Percentiles rank a stretch among this genome's conserved stretches.
Evolutionary conservation across 2,329 filamentous ascomycete species (phyloP).

Genomic region (Colletotrichum sp.): DNA sequence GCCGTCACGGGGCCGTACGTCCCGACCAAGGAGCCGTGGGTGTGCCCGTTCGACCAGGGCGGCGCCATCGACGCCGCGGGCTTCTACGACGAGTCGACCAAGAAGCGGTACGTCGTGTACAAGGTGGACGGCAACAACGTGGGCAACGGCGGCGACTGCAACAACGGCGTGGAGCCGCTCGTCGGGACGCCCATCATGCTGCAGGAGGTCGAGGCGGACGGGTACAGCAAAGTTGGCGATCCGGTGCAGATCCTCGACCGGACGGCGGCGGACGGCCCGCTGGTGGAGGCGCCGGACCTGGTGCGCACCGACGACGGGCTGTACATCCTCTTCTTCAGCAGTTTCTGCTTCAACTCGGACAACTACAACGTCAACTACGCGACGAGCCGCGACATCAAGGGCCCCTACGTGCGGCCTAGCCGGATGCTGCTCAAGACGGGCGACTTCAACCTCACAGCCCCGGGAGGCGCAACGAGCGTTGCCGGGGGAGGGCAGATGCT

Average conservation of each 20-base stretch:
- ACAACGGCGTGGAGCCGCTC: constrained; percentile 46
- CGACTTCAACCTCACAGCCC: constrained; percentile 41
- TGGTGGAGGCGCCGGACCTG: constrained; percentile 67
- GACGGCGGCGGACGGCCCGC: constrained; percentile 50
- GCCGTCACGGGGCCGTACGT: constrained; percentile 57
- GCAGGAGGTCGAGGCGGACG: constrained; percentile 56
- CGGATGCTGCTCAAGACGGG: constrained; percentile 39
- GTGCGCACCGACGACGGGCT: constrained; percentile 48
- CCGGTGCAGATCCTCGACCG: constrained; percentile 53
- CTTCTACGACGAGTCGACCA: constrained; percentile 58
- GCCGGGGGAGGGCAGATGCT: constrained; percentile 31
- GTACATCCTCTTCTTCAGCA: constrained; percentile 68
- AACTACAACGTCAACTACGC: constrained; percentile 67
- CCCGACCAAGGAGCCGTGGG: constrained; percentile 51
- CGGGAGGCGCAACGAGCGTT: constrained; percentile 44
- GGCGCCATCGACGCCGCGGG: constrained; percentile 69
- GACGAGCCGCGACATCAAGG: constrained; percentile 42
- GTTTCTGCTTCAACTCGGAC: constrained; percentile 60
- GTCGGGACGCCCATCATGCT: constrained; percentile 61
- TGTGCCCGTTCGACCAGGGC: constrained; percentile 57
- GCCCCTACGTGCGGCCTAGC: constrained; percentile 40
- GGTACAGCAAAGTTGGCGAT: constrained; percentile 56
- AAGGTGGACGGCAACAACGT: constrained; percentile 70
- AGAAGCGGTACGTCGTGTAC: constrained; percentile 64
- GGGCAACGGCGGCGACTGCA: constrained; percentile 47